Evolutionary conservation across 768 basidiomycete genomes (phyloP).

Genomic region (Tylopilus subfusipes): DNA sequence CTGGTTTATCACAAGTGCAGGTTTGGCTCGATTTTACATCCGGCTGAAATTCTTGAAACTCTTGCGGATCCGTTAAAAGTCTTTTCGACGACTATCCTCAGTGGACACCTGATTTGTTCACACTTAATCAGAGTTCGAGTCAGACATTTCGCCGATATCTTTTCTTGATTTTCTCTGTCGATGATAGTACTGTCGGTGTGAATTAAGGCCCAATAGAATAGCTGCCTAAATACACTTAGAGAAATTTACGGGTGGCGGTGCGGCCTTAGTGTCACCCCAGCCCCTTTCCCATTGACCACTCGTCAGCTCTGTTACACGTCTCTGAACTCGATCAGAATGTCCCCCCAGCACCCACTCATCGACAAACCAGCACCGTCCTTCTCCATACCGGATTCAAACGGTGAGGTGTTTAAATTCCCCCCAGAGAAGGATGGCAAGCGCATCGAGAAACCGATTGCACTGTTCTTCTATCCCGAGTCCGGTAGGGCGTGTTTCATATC

Average conservation of each 20-base stretch:
- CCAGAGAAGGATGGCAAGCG: slow-evolving; percentile 47
- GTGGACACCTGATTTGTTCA: neutral
- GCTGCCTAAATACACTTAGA: neutral
- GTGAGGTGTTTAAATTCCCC: slow-evolving; percentile 54
- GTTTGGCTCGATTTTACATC: neutral
- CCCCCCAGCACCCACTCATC: slow-evolving; percentile 47
- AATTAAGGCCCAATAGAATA: neutral
- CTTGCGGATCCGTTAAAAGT: too few relatives aligned
- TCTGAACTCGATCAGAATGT: slow-evolving; percentile 31
- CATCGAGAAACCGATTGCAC: slow-evolving; percentile 48
- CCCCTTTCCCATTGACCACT: neutral
- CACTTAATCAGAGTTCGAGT: neutral
- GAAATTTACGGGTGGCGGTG: too few relatives aligned
- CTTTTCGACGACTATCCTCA: neutral
- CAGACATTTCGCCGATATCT: neutral
- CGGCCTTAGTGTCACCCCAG: too few relatives aligned
- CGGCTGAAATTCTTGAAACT: neutral
- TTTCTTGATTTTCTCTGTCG: neutral
- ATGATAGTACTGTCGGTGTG: neutral
- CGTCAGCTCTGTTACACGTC: neutral
- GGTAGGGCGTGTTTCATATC: slow-evolving; percentile 38
- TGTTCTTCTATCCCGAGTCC: slow-evolving; percentile 79
- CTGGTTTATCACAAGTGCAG: too few relatives aligned
- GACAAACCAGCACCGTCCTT: slow-evolving; percentile 65
- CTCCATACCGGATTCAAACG: slow-evolving; percentile 61